Conservation (phyloP, 1,284 basidiomycete genomes). For the Porphyrellus sp. region DNA sequence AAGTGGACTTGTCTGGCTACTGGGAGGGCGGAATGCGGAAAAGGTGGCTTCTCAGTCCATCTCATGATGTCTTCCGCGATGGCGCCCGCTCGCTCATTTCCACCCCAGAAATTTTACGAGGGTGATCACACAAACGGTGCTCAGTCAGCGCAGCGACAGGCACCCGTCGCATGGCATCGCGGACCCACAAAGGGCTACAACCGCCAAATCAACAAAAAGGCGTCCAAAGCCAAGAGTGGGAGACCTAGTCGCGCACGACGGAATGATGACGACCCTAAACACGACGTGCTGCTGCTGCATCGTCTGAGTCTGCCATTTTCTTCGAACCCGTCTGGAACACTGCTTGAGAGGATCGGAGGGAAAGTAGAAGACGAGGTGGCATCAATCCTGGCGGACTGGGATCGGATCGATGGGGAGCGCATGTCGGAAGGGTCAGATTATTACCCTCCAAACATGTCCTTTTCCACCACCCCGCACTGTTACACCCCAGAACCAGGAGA, state of each 20-base stretch:
- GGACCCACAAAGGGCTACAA: background rate
- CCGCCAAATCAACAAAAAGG: background rate
- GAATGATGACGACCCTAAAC: constrained; percentile 6
- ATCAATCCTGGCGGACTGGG: background rate
- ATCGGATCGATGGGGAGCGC: constrained; percentile 6
- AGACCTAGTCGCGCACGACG: constrained; percentile 3
- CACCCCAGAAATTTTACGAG: constrained; percentile 4
- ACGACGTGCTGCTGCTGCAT: constrained; percentile 8
- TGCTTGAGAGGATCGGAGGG: constrained; percentile 26
- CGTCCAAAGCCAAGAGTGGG: constrained; percentile 8
- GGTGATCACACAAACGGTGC: background rate
- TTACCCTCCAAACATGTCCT: constrained; percentile 2
- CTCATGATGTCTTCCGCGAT: constrained; percentile 6
- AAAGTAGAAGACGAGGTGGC: constrained; percentile 4
- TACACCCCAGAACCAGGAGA: constrained; percentile 26
- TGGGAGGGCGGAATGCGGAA: background rate
- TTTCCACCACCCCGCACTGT: constrained; percentile 6
- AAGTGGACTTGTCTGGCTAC: too few relatives aligned
- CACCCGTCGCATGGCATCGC: background rate
- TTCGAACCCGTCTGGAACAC: constrained; percentile 5
- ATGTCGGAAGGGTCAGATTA: background rate
- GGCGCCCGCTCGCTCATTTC: constrained; percentile 3
- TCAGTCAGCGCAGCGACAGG: background rate
- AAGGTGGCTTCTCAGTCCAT: background rate
- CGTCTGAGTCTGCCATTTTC: constrained; percentile 19